A percentile compares a stretch with the other conserved stretches of the same genome.
Evolutionary conservation across 345 rosid species (phyloP).

Genomic region (Brassica incana): DNA sequence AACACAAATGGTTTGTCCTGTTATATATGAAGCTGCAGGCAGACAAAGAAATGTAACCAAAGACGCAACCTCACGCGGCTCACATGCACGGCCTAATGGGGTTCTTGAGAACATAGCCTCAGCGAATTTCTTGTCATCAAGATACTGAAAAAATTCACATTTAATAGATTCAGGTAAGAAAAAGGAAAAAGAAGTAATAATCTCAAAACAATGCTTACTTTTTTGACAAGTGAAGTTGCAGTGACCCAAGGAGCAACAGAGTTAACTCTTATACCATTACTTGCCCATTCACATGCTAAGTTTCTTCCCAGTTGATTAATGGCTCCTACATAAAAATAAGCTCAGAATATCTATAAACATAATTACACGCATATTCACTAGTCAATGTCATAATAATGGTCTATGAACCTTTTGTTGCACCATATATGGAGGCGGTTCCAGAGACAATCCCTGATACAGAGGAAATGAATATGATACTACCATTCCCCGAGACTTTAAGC

Average conservation of each 20-base stretch:
- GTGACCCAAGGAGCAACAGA: slow-evolving; percentile 31
- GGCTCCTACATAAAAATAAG: slow-evolving; percentile 30
- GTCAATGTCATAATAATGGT: not conserved
- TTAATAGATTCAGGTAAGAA: not conserved
- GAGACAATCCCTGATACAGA: slow-evolving; percentile 43
- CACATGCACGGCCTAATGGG: slow-evolving; percentile 29
- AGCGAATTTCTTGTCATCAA: slow-evolving; percentile 14
- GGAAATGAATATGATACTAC: slow-evolving; percentile 55
- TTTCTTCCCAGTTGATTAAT: slow-evolving; percentile 29
- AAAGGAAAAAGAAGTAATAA: not conserved
- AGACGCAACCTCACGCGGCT: slow-evolving; percentile 29
- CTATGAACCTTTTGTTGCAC: slow-evolving; percentile 33
- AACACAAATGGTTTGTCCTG: slow-evolving; percentile 42
- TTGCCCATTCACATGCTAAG: slow-evolving; percentile 34
- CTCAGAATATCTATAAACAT: not conserved
- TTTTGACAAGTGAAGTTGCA: slow-evolving; percentile 19
- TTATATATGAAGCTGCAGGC: slow-evolving; percentile 72
- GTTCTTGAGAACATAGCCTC: slow-evolving; percentile 26
- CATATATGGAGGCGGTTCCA: slow-evolving; percentile 40
- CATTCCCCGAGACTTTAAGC: slow-evolving; percentile 45
- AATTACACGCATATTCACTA: not conserved
- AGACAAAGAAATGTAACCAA: slow-evolving; percentile 68
- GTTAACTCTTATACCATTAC: slow-evolving; percentile 26
- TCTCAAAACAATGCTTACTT: not conserved
- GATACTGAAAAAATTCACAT: slow-evolving; percentile 16